Percentiles rank a stretch among this genome's conserved stretches.
Conservation (phyloP, 2,329 filamentous ascomycete species). For the Diplodia intermedia region DNA sequence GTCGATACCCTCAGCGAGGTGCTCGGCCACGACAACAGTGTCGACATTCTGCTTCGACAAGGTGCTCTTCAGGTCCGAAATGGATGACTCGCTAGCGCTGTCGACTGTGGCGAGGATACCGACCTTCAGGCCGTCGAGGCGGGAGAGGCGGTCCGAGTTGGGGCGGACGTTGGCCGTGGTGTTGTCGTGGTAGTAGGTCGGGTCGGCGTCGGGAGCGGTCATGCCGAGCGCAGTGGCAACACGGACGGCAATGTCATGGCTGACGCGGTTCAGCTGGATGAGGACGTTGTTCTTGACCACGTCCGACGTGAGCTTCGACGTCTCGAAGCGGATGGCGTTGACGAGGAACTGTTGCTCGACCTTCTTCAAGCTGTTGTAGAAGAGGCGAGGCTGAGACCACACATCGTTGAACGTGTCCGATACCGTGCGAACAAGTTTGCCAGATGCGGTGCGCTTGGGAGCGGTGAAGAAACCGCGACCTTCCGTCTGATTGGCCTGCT, state of each 20-base stretch:
- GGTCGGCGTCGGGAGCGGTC: slow-evolving; percentile 64
- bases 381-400: slow-evolving; percentile 75
- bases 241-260: slow-evolving; percentile 69
- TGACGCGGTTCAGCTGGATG: slow-evolving; percentile 71
- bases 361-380: slow-evolving; percentile 71
- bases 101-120: slow-evolving; percentile 64
- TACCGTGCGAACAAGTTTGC: slow-evolving; percentile 63
- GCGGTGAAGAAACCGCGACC: slow-evolving; percentile 75
- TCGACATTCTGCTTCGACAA: slow-evolving; percentile 62
- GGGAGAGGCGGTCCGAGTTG: slow-evolving; percentile 64
- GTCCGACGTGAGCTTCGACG: slow-evolving; percentile 63
- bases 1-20: slow-evolving; percentile 61
- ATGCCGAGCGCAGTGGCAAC: slow-evolving; percentile 69
- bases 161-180: slow-evolving; percentile 67
- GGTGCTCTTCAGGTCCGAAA: slow-evolving; percentile 61
- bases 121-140: slow-evolving; percentile 68
- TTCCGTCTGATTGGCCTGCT: slow-evolving; percentile 68
- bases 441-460: slow-evolving; percentile 61
- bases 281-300: slow-evolving; percentile 71
- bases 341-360: slow-evolving; percentile 74
- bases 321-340: slow-evolving; percentile 76
- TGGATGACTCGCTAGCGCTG: slow-evolving; percentile 54
- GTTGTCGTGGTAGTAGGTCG: slow-evolving; percentile 73
- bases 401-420: slow-evolving; percentile 73
- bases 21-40: slow-evolving; percentile 67